These are phyloP conservation scores for Sordaria brevicollis DNA, from an alignment of 495 filamentous ascomycete genomes.

Conservation along the genomic window DNA sequence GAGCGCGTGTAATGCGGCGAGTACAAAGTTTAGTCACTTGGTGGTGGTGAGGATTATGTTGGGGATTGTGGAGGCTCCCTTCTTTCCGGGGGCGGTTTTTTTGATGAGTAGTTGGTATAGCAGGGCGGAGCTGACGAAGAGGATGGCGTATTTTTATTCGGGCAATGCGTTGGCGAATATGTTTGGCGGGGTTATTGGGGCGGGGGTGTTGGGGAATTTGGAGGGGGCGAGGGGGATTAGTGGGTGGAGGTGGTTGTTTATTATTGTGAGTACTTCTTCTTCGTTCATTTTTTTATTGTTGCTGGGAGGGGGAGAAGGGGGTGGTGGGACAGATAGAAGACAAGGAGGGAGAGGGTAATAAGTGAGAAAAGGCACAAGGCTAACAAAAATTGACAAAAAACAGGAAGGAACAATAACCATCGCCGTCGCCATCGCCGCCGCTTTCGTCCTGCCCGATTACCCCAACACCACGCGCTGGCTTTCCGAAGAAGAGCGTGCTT, in stretches of 20 bases:
- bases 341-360: too few relatives aligned
- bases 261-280: conserved; percentile 13
- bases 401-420: conserved; percentile 33
- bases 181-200: conserved; percentile 49
- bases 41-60: conserved; percentile 53
- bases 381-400: background rate
- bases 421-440: conserved; percentile 23
- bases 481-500: conserved; percentile 28
- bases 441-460: conserved; percentile 33
- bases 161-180: conserved; percentile 46
- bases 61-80: conserved; percentile 49
- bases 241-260: conserved; percentile 28
- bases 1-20: conserved; percentile 44
- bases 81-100: conserved; percentile 39
- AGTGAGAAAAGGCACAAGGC: background rate
- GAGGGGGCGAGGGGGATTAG: conserved; percentile 28
- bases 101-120: conserved; percentile 44
- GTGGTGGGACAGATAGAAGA: too few relatives aligned
- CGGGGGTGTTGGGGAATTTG: conserved; percentile 34
- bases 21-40: conserved; percentile 43
- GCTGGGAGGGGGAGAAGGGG: too few relatives aligned
- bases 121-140: conserved; percentile 33
- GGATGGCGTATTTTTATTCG: conserved; percentile 50
- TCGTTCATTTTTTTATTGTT: too few relatives aligned
- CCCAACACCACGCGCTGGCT: conserved; percentile 35